These are phyloP conservation scores for Actinomortierella ambigua DNA, from an alignment of 371 early-diverging fungal genomes.

Conservation along the genomic window DNA sequence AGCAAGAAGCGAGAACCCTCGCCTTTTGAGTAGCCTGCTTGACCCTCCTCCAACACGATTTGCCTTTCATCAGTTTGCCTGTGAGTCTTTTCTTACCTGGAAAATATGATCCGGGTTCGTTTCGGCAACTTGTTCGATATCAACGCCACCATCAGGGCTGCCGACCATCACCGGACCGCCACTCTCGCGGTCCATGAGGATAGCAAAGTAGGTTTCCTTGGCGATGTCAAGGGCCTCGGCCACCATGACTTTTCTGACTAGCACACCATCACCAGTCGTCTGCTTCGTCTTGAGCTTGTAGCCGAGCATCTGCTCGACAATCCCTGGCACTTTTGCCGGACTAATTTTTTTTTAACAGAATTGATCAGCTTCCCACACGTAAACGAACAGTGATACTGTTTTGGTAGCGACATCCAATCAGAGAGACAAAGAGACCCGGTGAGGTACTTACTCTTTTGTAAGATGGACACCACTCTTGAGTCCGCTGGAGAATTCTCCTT, in stretches of 20 bases:
- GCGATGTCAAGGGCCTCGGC: constrained; percentile 65
- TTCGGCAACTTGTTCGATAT: constrained; percentile 69
- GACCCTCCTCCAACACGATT: constrained; percentile 2
- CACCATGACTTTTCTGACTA: constrained; percentile 53
- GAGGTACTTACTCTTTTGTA: constrained; percentile 30
- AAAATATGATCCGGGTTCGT: constrained; percentile 64
- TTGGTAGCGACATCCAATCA: background rate
- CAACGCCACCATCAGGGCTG: constrained; percentile 70
- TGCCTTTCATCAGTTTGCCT: constrained; percentile 18
- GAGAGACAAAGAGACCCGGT: background rate
- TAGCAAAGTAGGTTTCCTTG: constrained; percentile 72
- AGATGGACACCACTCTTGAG: constrained; percentile 67
- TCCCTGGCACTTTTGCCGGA: constrained; percentile 51
- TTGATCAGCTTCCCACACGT: no score
- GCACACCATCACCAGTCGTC: constrained; percentile 66
- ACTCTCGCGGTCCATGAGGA: constrained; percentile 68
- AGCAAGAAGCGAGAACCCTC: no score
- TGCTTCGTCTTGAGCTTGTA: constrained; percentile 73
- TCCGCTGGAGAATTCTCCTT: constrained; percentile 66
- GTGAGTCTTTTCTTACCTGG: constrained; percentile 50
- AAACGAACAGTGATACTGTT: no score
- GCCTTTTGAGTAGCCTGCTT: no score
- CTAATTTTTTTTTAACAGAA: background rate
- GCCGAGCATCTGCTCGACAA: constrained; percentile 70
- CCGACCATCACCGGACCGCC: constrained; percentile 69